These are phyloP conservation scores for Flaveria brownii DNA, from an alignment of 129 eudicot genomes.

Conservation along the genomic window DNA sequence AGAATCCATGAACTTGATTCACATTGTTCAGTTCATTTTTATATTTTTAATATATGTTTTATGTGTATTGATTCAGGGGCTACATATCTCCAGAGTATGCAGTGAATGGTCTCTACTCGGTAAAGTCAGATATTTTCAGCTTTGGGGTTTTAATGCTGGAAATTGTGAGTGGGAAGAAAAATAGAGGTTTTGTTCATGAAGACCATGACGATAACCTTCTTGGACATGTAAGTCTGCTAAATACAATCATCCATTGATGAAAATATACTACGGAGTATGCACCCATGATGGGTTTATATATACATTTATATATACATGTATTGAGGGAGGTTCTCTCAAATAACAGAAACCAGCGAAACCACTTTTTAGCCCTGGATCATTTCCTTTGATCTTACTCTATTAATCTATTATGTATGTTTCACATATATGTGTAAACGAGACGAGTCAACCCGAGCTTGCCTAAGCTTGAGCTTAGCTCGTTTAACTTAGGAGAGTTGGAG, in stretches of 20 bases:
- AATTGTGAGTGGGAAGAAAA: constrained; percentile 45
- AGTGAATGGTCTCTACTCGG: constrained; percentile 35
- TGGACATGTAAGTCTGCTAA: constrained; percentile 40
- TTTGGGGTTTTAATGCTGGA: constrained; percentile 43
- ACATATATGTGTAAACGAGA: too few relatives aligned
- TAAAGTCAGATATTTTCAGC: constrained; percentile 44
- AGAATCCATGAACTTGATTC: constrained; percentile 1
- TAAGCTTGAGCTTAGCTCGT: too few relatives aligned
- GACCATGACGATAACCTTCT: constrained; percentile 41
- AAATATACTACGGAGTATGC: not conserved
- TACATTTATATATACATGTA: too few relatives aligned
- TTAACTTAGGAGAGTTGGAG: too few relatives aligned
- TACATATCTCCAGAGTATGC: constrained; percentile 41
- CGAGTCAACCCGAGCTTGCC: too few relatives aligned
- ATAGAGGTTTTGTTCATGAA: constrained; percentile 40
- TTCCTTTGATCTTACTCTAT: too few relatives aligned
- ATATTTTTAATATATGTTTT: not conserved
- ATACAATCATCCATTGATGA: constrained; percentile 1
- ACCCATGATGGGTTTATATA: too few relatives aligned
- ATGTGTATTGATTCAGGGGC: constrained; percentile 27
- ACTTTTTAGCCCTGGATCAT: too few relatives aligned
- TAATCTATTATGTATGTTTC: too few relatives aligned
- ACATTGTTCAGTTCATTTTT: not conserved
- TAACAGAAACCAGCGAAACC: too few relatives aligned
- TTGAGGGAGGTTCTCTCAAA: too few relatives aligned